These are phyloP conservation scores for Aspergillus latus DNA, from an alignment of 2,329 filamentous ascomycete species.

Conservation along the genomic window DNA sequence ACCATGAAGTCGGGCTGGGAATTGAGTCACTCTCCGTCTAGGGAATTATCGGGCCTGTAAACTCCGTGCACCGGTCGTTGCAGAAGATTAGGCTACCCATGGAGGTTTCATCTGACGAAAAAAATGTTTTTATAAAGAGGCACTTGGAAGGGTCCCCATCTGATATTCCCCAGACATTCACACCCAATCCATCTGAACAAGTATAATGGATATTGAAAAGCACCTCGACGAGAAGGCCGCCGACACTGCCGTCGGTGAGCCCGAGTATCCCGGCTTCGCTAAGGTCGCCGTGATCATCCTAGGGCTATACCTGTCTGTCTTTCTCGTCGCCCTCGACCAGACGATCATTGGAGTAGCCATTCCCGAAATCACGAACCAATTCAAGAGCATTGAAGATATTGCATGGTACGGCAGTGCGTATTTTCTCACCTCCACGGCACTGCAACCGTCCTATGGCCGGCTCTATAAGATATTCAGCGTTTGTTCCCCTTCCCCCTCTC, in stretches of 20 bases:
- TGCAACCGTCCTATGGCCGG: slow-evolving; percentile 8
- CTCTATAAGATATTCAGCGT: slow-evolving; percentile 13
- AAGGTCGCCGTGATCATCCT: slow-evolving; percentile 24
- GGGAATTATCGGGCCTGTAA: neutral
- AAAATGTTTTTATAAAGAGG: neutral
- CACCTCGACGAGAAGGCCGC: neutral
- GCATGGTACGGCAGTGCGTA: slow-evolving; percentile 18
- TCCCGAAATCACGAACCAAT: slow-evolving; percentile 37
- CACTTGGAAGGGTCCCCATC: neutral
- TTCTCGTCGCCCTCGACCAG: slow-evolving; percentile 28
- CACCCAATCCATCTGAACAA: neutral
- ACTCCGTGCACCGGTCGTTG: neutral
- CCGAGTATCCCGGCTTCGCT: slow-evolving; percentile 21
- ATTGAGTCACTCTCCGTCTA: neutral
- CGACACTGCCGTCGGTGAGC: neutral
- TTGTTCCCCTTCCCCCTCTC: neutral
- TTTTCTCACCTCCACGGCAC: slow-evolving; percentile 14
- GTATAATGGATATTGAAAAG: slow-evolving; percentile 7
- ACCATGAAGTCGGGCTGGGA: neutral
- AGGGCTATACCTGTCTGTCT: slow-evolving; percentile 27
- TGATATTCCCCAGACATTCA: neutral
- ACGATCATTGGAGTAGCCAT: slow-evolving; percentile 38
- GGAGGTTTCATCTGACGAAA: neutral
- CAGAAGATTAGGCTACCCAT: neutral
- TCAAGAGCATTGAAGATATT: slow-evolving; percentile 24